Base-by-base conservation (phyloP, 2,329 filamentous ascomycete genomes). In the Phaeosphaeriaceae sp. region DNA sequence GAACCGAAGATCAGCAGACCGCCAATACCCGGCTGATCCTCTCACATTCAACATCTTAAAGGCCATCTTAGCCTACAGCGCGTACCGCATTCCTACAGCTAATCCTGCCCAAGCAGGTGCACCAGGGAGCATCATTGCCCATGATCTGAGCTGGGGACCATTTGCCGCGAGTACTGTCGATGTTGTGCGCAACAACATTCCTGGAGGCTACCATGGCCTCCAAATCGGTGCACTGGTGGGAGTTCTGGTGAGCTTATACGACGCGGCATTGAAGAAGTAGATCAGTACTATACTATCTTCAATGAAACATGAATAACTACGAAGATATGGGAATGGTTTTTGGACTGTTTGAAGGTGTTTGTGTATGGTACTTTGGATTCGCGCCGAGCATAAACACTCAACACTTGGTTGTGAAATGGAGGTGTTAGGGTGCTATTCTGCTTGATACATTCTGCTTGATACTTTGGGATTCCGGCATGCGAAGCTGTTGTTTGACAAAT, bases 31-130 rank as follows among this genome's bases (percentile, higher is more conserved):
- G 5, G 85, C 93, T 57, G 94, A 99, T 71, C 92, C 92, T 3
- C 77, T 97, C 68, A 89, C 87, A 17, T 99, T 95, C 77, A 96
- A 92, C 77, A 86, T 97, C 48, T 85, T 85, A 63, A 96, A 96
- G 79, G 92, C 88, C 0, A 71, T 97, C 46, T 74, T 92, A 50
- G 86, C 89, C 6, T 96, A 89, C 72, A 81, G 93, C 28, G 86
- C 96, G 15, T 96, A 92, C 69, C 84, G 81, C 8, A 43, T 64
- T 21, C 58, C 62, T 21, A 50, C 49, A 8, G 46, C 52, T 15
- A 51, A 59, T 20, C 42, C 56, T 4, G 41, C 44, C n/a, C 15
- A 63, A 18, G 50, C 54, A 5, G 63, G 58, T 42, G 40, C 62
- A 20, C 51, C 63, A 4, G 84, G 83, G 28, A 81, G 83, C 42